phyloP scores from a whole-genome alignment of 163 green algal genomes.

The Trebouxia gelatinosa region DNA sequence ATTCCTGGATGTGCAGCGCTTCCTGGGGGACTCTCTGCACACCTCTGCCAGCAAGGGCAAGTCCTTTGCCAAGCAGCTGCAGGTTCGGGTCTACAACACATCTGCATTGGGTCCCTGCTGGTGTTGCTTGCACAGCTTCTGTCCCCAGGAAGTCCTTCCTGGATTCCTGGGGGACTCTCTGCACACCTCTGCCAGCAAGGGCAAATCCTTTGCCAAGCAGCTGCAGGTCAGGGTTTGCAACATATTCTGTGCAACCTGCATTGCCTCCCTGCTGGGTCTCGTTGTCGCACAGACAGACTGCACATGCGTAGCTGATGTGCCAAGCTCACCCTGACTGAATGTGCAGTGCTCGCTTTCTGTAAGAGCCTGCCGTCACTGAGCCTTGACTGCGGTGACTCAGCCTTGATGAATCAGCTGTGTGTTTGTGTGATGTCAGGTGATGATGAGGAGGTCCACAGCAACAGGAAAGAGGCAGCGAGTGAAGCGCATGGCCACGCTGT shows the following conservation, averaged over 20 bases:
- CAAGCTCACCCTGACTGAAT: not conserved
- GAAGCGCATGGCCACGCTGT: conserved; percentile 15
- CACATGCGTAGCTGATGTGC: not conserved
- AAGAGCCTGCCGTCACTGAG: no score
- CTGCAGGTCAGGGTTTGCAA: not conserved
- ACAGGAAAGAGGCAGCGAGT: not conserved
- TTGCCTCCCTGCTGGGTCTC: not conserved
- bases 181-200: not conserved
- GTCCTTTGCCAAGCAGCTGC: conserved; percentile 19
- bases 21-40: not conserved
- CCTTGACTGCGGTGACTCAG: no score
- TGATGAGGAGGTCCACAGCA: conserved; percentile 14
- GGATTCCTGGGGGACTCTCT: not conserved
- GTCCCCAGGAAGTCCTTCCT: not conserved
- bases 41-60: conserved; percentile 25
- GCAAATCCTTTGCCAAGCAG: not conserved
- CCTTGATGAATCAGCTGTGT: not conserved
- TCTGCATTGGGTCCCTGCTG: not conserved
- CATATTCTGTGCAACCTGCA: not conserved
- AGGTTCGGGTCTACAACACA: not conserved
- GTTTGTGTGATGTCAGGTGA: conserved; percentile 1
- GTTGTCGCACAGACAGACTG: not conserved
- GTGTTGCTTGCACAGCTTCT: not conserved
- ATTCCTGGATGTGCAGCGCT: conserved; percentile 11
- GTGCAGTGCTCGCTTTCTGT: no score